A percentile compares a stretch with the other conserved stretches of the same genome.
These are phyloP conservation scores for Elsinoe arachidis DNA, from an alignment of 2,329 filamentous ascomycete genomes.

Conservation along the genomic window DNA sequence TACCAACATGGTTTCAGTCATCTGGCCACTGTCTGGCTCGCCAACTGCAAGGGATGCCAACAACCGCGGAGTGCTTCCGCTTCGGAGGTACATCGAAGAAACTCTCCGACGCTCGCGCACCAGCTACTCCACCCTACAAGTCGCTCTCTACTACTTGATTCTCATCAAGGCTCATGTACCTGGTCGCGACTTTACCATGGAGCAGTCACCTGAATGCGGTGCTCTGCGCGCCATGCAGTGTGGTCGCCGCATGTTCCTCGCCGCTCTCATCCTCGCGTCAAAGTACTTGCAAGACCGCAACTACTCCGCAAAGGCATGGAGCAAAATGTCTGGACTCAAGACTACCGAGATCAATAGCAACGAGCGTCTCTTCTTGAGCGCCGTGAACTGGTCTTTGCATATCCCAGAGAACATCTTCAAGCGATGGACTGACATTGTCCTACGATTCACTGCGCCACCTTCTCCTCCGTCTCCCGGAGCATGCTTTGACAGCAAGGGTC, in stretches of 20 bases:
- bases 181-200: slow-evolving; percentile 73
- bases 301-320: slow-evolving; percentile 96
- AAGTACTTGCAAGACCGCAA: slow-evolving; percentile 98
- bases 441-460: slow-evolving; percentile 64
- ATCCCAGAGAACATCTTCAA: slow-evolving; percentile 83
- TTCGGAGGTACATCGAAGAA: slow-evolving; percentile 96
- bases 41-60: slow-evolving; percentile 60
- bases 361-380: slow-evolving; percentile 81
- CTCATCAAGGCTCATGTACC: slow-evolving; percentile 88
- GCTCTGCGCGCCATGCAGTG: slow-evolving; percentile 79
- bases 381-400: slow-evolving; percentile 91
- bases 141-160: slow-evolving; percentile 91
- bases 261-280: slow-evolving; percentile 87
- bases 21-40: slow-evolving; percentile 86
- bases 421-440: slow-evolving; percentile 85
- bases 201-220: slow-evolving; percentile 66
- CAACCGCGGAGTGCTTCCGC: slow-evolving; percentile 70
- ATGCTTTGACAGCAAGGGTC: slow-evolving; percentile 16
- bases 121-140: slow-evolving; percentile 94
- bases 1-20: slow-evolving; percentile 91
- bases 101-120: slow-evolving; percentile 89
- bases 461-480: slow-evolving; percentile 24
- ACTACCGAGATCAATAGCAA: slow-evolving; percentile 94
- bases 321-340: slow-evolving; percentile 95
- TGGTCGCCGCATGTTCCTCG: slow-evolving; percentile 93